These are phyloP conservation scores for Candida coquimbonensis DNA, from an alignment of 805 yeast genomes.

Conservation along the genomic window DNA sequence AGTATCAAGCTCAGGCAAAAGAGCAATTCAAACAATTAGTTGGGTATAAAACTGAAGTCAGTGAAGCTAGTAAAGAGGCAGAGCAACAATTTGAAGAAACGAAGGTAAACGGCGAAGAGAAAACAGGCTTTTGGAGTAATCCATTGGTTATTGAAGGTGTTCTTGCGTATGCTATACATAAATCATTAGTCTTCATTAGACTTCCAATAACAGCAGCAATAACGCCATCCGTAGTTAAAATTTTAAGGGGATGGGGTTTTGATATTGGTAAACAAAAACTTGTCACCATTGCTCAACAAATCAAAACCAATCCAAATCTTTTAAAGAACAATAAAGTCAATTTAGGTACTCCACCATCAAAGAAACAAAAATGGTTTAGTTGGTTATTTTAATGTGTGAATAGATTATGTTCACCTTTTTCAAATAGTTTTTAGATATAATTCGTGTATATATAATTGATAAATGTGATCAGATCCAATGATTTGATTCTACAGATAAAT, in stretches of 20 bases:
- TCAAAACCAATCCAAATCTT: constrained; percentile 30
- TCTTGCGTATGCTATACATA: constrained; percentile 90
- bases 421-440: too few relatives aligned
- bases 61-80: constrained; percentile 19
- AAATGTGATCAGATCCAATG: too few relatives aligned
- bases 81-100: constrained; percentile 8
- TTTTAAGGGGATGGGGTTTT: constrained; percentile 72
- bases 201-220: constrained; percentile 88
- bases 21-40: constrained; percentile 33
- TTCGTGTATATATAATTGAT: neutral
- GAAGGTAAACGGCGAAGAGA: constrained; percentile 11
- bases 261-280: constrained; percentile 52
- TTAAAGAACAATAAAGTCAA: constrained; percentile 29
- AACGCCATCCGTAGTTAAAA: constrained; percentile 70
- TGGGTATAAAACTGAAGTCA: constrained; percentile 49
- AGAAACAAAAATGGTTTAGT: constrained; percentile 49
- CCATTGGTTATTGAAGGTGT: constrained; percentile 76
- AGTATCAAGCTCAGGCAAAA: constrained; percentile 55
- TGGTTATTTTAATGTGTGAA: constrained; percentile 41
- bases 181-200: constrained; percentile 74
- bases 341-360: constrained; percentile 48
- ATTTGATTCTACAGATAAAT: too few relatives aligned
- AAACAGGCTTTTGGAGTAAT: constrained; percentile 18
- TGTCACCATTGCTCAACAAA: constrained; percentile 32
- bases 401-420: neutral